Conservation (phyloP, 352 stramenopile species). For the Pythium coloratum region DNA sequence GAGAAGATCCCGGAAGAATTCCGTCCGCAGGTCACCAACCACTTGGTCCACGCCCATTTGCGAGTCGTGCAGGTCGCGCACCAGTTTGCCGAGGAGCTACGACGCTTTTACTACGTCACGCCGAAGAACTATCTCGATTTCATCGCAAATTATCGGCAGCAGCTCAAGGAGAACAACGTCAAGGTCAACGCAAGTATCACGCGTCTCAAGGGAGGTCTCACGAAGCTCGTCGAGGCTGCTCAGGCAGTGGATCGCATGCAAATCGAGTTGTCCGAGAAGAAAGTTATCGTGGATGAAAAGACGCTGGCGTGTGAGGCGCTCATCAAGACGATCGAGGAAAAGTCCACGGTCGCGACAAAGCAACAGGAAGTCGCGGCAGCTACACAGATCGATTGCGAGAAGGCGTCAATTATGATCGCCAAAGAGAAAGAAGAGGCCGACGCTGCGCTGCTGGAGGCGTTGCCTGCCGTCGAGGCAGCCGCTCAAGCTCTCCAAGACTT, state of each 20-base stretch:
- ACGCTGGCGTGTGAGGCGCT: slow-evolving; percentile 90
- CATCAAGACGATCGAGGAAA: slow-evolving; percentile 95
- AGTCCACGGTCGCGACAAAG: slow-evolving; percentile 90
- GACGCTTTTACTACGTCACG: slow-evolving; percentile 96
- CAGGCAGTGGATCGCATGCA: slow-evolving; percentile 94
- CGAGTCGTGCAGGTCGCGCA: slow-evolving; percentile 89
- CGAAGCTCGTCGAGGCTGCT: slow-evolving; percentile 93
- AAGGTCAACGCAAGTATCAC: slow-evolving; percentile 91
- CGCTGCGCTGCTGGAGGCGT: slow-evolving; percentile 89
- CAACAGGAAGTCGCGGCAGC: slow-evolving; percentile 89
- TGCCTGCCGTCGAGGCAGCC: slow-evolving; percentile 93
- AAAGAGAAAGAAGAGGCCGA: slow-evolving; percentile 93
- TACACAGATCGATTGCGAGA: slow-evolving; percentile 90
- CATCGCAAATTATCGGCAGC: slow-evolving; percentile 91
- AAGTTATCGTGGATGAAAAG: slow-evolving; percentile 95
- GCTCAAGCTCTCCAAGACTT: slow-evolving; percentile 92
- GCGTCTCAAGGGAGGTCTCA: slow-evolving; percentile 89
- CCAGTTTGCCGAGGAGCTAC: slow-evolving; percentile 90
- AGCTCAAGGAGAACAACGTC: slow-evolving; percentile 89
- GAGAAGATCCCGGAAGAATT: slow-evolving; percentile 89
- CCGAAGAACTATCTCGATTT: slow-evolving; percentile 97
- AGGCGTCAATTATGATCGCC: slow-evolving; percentile 90
- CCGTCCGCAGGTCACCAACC: slow-evolving; percentile 77
- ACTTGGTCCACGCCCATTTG: slow-evolving; percentile 92
- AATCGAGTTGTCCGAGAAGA: slow-evolving; percentile 92